Base-by-base conservation (phyloP, 1,284 basidiomycete species). In the Heterobasidion parviporum region DNA sequence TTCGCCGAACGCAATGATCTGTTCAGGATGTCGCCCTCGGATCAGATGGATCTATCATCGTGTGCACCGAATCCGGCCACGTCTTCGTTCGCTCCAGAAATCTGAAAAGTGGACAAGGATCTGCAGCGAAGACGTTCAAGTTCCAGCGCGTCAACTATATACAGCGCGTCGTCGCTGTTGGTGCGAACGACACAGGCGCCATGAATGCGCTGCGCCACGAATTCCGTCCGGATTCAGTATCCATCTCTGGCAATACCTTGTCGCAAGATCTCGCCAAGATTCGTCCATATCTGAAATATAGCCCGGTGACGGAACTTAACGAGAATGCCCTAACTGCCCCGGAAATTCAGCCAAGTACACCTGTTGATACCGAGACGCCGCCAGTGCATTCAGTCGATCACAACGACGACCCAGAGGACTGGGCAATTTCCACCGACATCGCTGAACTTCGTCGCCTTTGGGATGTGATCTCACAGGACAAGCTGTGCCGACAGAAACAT, bases 1-100 rank as follows among this genome's bases (percentile, higher is more conserved):
- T 55, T 12, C 6, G 36, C 47, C 16, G 26, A 20, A 18, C 47
- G 56, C 50, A 15, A 15, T 14, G 3, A 36, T 50, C 26, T 12
- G 18, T 26, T 50, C 67, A 88, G 79, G 95, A 98, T 66, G 88
- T 96, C 8, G 94, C 92, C 0, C 78, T 98, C 18, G 93, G 94
- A 14, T 75, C 83, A 0, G 94, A 98, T 62, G 93, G 94, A 2
- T 83, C 89, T 7, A 82, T 98, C 63, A 88, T 98, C 64, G 80
- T 98, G 46, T 97, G 93, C 71, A 98, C 96, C 0, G 85, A 89
- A 62, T 94, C 94, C 1, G 96, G 96, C 0, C 94, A 98, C 63
- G 94, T 98, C 34, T 98, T 92, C 64, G 80, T 95, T 20, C 85
- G 92, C 32, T 80, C 85, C 16, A 81, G 91, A 14, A 80, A 74